Conservation (phyloP, 2,329 filamentous ascomycete species). For the Fusarium sp. region DNA sequence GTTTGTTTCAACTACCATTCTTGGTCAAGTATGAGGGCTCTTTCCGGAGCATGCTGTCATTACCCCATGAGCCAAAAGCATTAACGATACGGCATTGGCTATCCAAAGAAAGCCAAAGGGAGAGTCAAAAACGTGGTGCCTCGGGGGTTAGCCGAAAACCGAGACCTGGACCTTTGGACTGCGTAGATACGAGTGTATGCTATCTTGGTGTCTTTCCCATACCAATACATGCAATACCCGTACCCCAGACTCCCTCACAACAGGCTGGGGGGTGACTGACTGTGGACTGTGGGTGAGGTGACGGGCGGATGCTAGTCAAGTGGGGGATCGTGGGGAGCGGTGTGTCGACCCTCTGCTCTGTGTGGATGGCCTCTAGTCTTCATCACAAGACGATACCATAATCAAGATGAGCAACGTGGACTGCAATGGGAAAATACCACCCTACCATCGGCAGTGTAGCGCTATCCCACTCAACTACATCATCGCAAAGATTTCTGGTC, state of each 20-base stretch:
- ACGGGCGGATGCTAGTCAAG: slow-evolving; percentile 8
- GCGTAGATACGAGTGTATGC: neutral
- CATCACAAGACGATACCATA: slow-evolving; percentile 24
- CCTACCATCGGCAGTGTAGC: slow-evolving; percentile 14
- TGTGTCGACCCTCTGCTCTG: slow-evolving; percentile 32
- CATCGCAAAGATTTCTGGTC: neutral
- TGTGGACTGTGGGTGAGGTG: slow-evolving; percentile 20
- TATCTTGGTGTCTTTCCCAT: neutral
- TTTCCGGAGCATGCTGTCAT: neutral
- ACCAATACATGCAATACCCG: neutral
- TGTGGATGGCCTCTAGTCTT: slow-evolving; percentile 34
- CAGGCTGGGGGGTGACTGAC: slow-evolving; percentile 3
- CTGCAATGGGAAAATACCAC: slow-evolving; percentile 20
- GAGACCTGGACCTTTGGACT: neutral
- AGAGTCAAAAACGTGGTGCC: neutral
- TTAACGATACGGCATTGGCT: neutral
- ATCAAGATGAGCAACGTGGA: slow-evolving; percentile 28
- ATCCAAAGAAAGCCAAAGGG: neutral
- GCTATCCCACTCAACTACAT: slow-evolving; percentile 32
- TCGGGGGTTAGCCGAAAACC: slow-evolving; percentile 41
- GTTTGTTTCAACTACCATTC: neutral
- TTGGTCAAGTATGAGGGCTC: neutral
- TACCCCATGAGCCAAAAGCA: slow-evolving; percentile 11
- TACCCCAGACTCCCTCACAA: slow-evolving; percentile 32
- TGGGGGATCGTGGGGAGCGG: slow-evolving; percentile 43